Evolutionary conservation across 2,329 filamentous ascomycete species (phyloP), one percentile per base, ranked within the genome.

Genomic region (Calycina herbarum): DNA sequence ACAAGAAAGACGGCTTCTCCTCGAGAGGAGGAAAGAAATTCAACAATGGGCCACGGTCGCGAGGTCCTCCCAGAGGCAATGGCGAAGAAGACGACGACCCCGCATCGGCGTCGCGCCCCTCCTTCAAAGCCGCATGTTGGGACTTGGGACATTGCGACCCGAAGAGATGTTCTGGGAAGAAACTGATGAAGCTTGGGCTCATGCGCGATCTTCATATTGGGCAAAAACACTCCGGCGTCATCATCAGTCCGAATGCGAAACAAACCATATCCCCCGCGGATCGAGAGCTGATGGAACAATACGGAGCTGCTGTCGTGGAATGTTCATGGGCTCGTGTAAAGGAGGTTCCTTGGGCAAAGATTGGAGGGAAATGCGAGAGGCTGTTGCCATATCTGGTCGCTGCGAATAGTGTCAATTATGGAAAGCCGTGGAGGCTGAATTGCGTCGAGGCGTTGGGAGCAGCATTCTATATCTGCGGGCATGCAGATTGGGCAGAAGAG

Each of bases 101-200:
- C 64, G 66, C 73, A 63, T 67, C 74, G 59, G 65, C 73, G 62
- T 67, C 74, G 59, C 85, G 73, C 69, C 88, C 80, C 48, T 75
- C 81, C 27, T 97, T 94, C 85, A 96, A 96, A 80, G 94, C 95
- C 59, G 95, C 94, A 66, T 97, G 94, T 78, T 99, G 95, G 95
- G 95, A 99, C 76, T 84, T 99, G 40, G 94, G 94, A 68, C 95
- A 99, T 81, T 99, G 95, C 82, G 95, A 99, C 76, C 93, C 94
- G 8, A 98, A 97, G 79, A 85, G 94, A 72, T 99, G 95, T 80
- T 97, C 94, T 0, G 95, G 95, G 38, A 99, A 99, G 82, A 89
- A 92, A 69, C 85, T 99, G 40, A 97, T 99, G 86, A 89, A 90
- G 69, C 86, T 96, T 64, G 94, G 94, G 2, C 82, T 97, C 74